Percentiles rank a stretch among this genome's conserved stretches.
These are phyloP conservation scores for Myochromella boudieri DNA, from an alignment of 768 basidiomycete species.

Conservation along the genomic window DNA sequence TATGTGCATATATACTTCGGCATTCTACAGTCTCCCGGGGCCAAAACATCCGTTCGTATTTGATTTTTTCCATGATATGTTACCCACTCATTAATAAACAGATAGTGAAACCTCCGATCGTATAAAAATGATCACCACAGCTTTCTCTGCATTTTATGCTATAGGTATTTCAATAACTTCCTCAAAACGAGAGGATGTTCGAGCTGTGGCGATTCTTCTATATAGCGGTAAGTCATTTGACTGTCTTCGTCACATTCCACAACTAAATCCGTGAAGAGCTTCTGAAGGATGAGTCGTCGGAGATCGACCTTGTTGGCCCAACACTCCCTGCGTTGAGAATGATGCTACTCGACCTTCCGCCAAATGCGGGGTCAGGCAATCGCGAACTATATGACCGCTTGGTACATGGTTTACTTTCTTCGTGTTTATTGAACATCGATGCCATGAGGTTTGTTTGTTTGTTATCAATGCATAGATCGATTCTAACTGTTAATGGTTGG, in stretches of 20 bases:
- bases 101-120: conserved; percentile 58
- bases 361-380: conserved; percentile 36
- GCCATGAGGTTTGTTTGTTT: conserved; percentile 73
- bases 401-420: conserved; percentile 81
- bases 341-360: conserved; percentile 60
- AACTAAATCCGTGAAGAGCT: conserved; percentile 47
- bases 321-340: conserved; percentile 79
- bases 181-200: conserved; percentile 68
- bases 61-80: neutral
- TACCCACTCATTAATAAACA: conserved; percentile 20
- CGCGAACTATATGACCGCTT: conserved; percentile 56
- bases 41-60: conserved; percentile 49
- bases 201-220: conserved; percentile 74
- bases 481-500: conserved; percentile 2
- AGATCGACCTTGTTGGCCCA: conserved; percentile 77
- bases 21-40: conserved; percentile 59
- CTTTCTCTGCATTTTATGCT: conserved; percentile 60
- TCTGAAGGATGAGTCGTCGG: conserved; percentile 82
- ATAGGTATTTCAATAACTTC: conserved; percentile 59
- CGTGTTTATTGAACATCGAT: conserved; percentile 84
- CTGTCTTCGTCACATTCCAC: neutral
- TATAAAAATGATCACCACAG: conserved; percentile 60
- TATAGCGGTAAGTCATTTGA: conserved; percentile 60
- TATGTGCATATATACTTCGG: conserved; percentile 80
- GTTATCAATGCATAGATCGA: neutral